Conservation (phyloP, 1,284 basidiomycete genomes). For the Gymnopus androsaceus region DNA sequence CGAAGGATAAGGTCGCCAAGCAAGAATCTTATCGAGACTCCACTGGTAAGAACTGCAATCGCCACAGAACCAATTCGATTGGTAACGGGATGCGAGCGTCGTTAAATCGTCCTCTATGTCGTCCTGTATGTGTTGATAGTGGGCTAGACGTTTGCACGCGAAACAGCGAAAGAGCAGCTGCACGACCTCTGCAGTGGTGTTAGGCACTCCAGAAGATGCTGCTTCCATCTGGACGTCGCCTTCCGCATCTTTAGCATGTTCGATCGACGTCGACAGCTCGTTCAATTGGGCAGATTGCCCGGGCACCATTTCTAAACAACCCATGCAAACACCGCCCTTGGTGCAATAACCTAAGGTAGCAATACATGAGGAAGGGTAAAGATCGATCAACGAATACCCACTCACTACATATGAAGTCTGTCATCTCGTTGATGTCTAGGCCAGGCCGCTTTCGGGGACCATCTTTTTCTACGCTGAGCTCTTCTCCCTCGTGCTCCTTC, state of each 20-base stretch:
- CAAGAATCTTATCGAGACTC: conserved; percentile 83
- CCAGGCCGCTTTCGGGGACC: conserved; percentile 40
- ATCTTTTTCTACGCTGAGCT: conserved; percentile 26
- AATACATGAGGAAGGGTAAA: not conserved
- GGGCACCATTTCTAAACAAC: conserved; percentile 63
- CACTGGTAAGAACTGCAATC: conserved; percentile 79
- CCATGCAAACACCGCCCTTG: conserved; percentile 77
- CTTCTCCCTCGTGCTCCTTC: conserved; percentile 27
- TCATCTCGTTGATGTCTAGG: conserved; percentile 61
- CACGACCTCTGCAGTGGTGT: conserved; percentile 21
- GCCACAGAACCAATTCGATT: conserved; percentile 75
- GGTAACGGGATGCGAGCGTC: conserved; percentile 65
- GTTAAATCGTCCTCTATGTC: conserved; percentile 43
- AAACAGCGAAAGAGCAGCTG: conserved; percentile 78
- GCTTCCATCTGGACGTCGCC: conserved; percentile 36
- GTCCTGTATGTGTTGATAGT: conserved; percentile 74
- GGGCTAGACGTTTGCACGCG: conserved; percentile 77
- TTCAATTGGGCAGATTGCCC: conserved; percentile 39
- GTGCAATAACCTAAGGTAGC: conserved; percentile 51
- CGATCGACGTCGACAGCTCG: conserved; percentile 7
- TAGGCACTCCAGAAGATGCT: conserved; percentile 21
- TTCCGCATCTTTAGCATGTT: conserved; percentile 13
- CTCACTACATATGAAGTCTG: conserved; percentile 75
- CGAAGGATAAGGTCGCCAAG: conserved; percentile 82
- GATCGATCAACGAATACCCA: not conserved